phyloP scores from a whole-genome alignment of 106 monocot genomes.

The Ottelia alismoides region DNA sequence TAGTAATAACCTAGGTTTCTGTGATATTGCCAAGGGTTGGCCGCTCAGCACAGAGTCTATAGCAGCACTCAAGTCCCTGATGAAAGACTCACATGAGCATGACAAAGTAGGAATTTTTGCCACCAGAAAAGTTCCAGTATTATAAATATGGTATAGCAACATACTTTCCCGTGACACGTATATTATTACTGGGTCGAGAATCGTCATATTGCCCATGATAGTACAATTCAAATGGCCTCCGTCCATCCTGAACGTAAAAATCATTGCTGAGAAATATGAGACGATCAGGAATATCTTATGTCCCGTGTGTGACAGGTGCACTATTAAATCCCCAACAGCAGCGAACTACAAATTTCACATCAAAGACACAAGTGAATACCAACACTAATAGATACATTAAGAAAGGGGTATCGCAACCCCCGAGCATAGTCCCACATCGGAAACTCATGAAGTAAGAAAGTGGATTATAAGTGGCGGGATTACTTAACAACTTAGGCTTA shows the following conservation, averaged over 20 bases:
- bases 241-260: conserved; percentile 72
- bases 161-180: conserved; percentile 63
- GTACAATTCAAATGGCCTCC: conserved; percentile 59
- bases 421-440: too few relatives aligned
- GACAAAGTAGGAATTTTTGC: background rate
- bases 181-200: conserved; percentile 51
- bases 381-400: too few relatives aligned
- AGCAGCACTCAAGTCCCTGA: conserved; percentile 61
- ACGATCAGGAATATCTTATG: too few relatives aligned
- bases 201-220: conserved; percentile 79
- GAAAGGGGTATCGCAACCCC: too few relatives aligned
- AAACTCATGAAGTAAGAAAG: too few relatives aligned
- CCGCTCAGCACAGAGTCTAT: conserved; percentile 62
- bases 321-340: too few relatives aligned
- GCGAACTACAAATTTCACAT: too few relatives aligned
- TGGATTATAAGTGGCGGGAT: too few relatives aligned
- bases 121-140: conserved; percentile 1
- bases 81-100: background rate
- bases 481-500: too few relatives aligned
- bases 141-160: background rate
- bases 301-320: too few relatives aligned
- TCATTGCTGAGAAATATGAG: too few relatives aligned
- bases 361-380: too few relatives aligned
- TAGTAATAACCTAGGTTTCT: conserved; percentile 44
- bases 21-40: conserved; percentile 26